Evolutionary conservation across 768 basidiomycete species (phyloP), one percentile per base, ranked within the genome.

Genomic region (Cystoderma amianthinum): DNA sequence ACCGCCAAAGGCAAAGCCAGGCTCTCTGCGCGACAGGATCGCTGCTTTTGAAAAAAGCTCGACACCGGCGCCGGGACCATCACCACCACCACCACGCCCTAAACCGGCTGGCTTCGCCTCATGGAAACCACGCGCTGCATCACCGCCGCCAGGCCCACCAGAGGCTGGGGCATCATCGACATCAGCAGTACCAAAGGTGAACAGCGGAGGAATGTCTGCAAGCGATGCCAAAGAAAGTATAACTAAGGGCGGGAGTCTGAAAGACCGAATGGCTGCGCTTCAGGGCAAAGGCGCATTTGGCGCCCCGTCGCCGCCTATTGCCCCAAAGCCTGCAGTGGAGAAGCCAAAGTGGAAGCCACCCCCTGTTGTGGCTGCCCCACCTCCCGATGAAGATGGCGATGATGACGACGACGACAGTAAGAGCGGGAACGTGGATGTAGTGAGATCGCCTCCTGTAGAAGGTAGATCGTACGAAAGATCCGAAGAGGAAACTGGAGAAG

Each of bases 191-290:
- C 43, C 66, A 49, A 58, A 49, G 38, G 46, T 52, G 0, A 30
- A 30, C 9, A 9, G n/a, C 34, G 64, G 65, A 3, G 73, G 76
- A 0, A 85, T 90, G 85, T 83, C 79, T 17, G 88, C 88, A 3
- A 77, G 78, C 20, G 94, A 97, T 67, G 93, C 93, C 16, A 82
- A 85, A 59, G 85, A 83, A 53, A 85, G 84, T 52, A 94, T 95
- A 60, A 76, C 75, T 4, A 79, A 79, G 42, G 84, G 76, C 2
- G 84, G 78, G 3, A 89, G 87, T 43, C 63, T 98, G 49, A 93
- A 83, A 65, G 95, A 96, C 44, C 79, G 95, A 25, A 96, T 98
- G 92, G 92, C 92, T 21, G 91, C 92, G 2, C 65, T 97, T 25
- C 87, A 92, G 57, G 89, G 86, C 5, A 80, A 73, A 34, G 85